These are phyloP conservation scores for Globisporangium perplexum DNA, from an alignment of 352 stramenopile species.

Conservation along the genomic window DNA sequence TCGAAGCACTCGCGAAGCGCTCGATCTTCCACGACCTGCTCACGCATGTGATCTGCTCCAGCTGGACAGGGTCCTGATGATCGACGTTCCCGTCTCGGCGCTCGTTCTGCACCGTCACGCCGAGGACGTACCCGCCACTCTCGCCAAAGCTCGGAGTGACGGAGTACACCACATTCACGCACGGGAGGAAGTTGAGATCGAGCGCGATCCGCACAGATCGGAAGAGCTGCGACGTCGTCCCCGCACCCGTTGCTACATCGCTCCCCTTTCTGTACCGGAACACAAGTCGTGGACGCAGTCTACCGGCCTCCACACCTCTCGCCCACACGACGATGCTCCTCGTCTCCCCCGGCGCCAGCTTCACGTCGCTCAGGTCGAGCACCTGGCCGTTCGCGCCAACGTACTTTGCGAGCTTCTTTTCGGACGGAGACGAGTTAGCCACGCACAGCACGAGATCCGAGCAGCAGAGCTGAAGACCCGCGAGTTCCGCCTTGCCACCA, in stretches of 20 bases:
- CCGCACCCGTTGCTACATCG: conserved; percentile 9
- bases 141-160: conserved; percentile 62
- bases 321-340: conserved; percentile 50
- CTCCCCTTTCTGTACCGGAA: conserved; percentile 55
- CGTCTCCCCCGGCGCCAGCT: conserved; percentile 44
- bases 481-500: conserved; percentile 39
- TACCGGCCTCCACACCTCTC: conserved; percentile 28
- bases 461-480: conserved; percentile 57
- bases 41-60: conserved; percentile 55
- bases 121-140: conserved; percentile 69
- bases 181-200: conserved; percentile 52
- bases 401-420: conserved; percentile 31
- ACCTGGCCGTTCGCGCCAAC: conserved; percentile 64
- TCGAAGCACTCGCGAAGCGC: conserved; percentile 20
- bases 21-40: conserved; percentile 62
- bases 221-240: conserved; percentile 12
- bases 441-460: conserved; percentile 56
- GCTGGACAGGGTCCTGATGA: conserved; percentile 25
- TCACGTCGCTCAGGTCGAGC: conserved; percentile 45
- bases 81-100: conserved; percentile 20
- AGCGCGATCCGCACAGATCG: conserved; percentile 53
- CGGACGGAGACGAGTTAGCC: conserved; percentile 11
- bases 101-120: conserved; percentile 58
- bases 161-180: conserved; percentile 55
- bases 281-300: conserved; percentile 43